A percentile compares a stretch with the other conserved stretches of the same genome.
Conservation (phyloP, 1,284 basidiomycete species). For the Ustilago hordei region DNA sequence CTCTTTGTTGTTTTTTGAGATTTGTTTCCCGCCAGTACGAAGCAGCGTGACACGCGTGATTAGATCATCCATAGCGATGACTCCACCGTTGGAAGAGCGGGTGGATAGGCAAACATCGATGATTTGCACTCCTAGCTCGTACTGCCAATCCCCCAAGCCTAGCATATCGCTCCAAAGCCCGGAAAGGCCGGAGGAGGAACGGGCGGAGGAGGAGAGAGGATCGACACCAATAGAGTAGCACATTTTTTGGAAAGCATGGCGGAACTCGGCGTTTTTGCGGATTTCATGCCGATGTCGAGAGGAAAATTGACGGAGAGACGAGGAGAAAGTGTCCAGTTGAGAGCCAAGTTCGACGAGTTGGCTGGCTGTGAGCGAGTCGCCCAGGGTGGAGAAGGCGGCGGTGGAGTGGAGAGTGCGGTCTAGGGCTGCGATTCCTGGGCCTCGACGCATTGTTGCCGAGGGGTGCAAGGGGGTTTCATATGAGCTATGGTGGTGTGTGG, state of each 20-base stretch:
- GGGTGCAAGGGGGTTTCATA: not conserved
- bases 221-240: conserved; percentile 94
- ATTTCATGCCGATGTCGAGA: conserved; percentile 86
- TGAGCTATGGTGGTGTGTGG: not conserved
- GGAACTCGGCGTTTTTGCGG: conserved; percentile 83
- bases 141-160: conserved; percentile 90
- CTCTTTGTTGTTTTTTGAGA: not conserved
- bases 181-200: conserved; percentile 74
- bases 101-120: conserved; percentile 95
- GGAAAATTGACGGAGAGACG: conserved; percentile 84
- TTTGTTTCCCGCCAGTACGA: conserved; percentile 72
- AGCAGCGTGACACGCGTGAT: conserved; percentile 81
- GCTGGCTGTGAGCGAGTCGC: conserved; percentile 79
- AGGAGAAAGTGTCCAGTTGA: conserved; percentile 85
- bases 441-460: conserved; percentile 71
- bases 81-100: conserved; percentile 86
- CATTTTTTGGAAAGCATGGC: conserved; percentile 95
- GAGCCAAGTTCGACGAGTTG: conserved; percentile 83
- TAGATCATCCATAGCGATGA: conserved; percentile 89
- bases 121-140: conserved; percentile 94
- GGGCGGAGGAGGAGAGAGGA: conserved; percentile 75
- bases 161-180: conserved; percentile 88
- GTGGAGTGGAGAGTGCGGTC: conserved; percentile 70
- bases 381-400: conserved; percentile 80
- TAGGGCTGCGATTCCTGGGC: conserved; percentile 72